These are phyloP conservation scores for Fusarium robinianum DNA, from an alignment of 2,329 filamentous ascomycete genomes.

Conservation along the genomic window DNA sequence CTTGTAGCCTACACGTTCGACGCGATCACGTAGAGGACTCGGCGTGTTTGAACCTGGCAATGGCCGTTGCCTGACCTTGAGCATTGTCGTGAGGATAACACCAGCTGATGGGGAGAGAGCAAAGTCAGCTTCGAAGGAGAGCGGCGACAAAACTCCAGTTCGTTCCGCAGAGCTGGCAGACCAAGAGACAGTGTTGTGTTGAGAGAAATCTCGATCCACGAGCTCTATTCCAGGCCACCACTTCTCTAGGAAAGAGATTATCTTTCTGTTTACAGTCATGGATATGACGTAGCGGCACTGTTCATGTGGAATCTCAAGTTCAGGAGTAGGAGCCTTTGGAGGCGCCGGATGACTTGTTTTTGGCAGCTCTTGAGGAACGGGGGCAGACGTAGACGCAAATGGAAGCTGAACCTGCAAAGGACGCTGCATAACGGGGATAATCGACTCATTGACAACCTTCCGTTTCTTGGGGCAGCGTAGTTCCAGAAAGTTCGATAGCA, in stretches of 20 bases:
- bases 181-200: conserved; percentile 44
- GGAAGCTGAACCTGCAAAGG: no score
- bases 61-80: conserved; percentile 72
- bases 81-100: conserved; percentile 70
- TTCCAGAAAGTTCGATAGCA: conserved; percentile 41
- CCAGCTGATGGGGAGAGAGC: conserved; percentile 71
- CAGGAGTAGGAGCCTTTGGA: conserved; percentile 20
- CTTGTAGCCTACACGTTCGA: conserved; percentile 56
- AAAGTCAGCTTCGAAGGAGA: conserved; percentile 70
- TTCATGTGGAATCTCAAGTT: conserved; percentile 16
- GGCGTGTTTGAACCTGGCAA: conserved; percentile 56
- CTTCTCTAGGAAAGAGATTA: conserved; percentile 56
- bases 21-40: conserved; percentile 57
- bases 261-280: conserved; percentile 48
- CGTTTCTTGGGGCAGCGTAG: conserved; percentile 38
- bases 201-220: conserved; percentile 63
- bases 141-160: conserved; percentile 40
- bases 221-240: conserved; percentile 55
- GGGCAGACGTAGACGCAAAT: no score
- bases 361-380: background rate
- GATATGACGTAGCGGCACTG: conserved; percentile 55
- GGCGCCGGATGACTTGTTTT: background rate
- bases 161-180: conserved; percentile 34
- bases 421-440: background rate
- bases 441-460: no score